Conservation (phyloP, 176 grass and related monocot genomes). For the Raddia distichophylla region DNA sequence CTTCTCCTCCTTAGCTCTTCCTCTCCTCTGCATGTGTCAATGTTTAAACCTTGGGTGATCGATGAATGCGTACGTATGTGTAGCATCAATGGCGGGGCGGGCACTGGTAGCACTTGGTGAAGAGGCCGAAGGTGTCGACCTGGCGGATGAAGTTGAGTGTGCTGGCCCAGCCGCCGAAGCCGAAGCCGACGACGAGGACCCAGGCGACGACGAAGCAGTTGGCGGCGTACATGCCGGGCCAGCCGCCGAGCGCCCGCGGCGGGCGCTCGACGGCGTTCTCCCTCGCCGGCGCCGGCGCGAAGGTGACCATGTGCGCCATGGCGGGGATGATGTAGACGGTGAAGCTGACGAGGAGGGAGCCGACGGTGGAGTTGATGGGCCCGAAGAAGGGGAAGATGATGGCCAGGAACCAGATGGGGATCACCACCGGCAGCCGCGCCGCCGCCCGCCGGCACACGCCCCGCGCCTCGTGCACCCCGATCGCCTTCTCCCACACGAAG, state of each 20-base stretch:
- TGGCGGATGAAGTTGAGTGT: slow-evolving; percentile 79
- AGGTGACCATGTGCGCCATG: slow-evolving; percentile 82
- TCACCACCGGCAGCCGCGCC: slow-evolving; percentile 66
- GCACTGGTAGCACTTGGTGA: slow-evolving; percentile 99
- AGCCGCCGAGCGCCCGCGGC: slow-evolving; percentile 56
- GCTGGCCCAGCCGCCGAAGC: slow-evolving; percentile 95
- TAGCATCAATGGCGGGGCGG: slow-evolving; percentile 25
- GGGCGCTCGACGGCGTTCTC: slow-evolving; percentile 97
- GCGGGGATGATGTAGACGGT: slow-evolving; percentile 94
- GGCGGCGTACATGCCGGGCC: slow-evolving; percentile 60
- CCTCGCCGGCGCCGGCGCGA: slow-evolving; percentile 66
- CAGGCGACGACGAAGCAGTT: slow-evolving; percentile 85
- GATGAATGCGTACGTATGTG: too few relatives aligned
- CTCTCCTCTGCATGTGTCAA: too few relatives aligned
- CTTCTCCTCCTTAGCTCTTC: too few relatives aligned
- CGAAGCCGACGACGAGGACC: slow-evolving; percentile 92
- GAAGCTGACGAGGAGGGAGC: slow-evolving; percentile 95
- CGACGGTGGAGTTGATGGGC: slow-evolving; percentile 91
- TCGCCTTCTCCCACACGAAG: slow-evolving; percentile 93
- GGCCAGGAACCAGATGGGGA: slow-evolving; percentile 94
- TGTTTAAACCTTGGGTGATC: too few relatives aligned
- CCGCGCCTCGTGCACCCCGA: slow-evolving; percentile 6
- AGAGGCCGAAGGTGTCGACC: slow-evolving; percentile 81
- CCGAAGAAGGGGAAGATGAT: slow-evolving; percentile 97
- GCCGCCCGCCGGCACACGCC: slow-evolving; percentile 52